These are phyloP conservation scores for Ambrosia artemisiifolia DNA, from an alignment of 129 eudicot species.

Conservation along the genomic window DNA sequence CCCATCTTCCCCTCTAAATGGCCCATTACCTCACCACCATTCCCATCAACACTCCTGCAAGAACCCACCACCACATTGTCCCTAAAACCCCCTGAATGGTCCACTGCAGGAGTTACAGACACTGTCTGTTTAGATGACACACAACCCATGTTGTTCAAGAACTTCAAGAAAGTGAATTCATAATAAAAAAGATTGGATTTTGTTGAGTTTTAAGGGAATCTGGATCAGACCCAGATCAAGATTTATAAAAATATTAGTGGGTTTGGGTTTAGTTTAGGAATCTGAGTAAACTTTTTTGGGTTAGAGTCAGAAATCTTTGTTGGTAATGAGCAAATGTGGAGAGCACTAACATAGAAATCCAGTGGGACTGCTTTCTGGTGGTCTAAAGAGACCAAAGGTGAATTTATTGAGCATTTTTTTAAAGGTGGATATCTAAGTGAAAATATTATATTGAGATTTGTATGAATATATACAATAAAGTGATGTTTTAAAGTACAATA, in stretches of 20 bases:
- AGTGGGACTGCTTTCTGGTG: conserved; percentile 14
- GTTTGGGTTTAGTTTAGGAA: background rate
- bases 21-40: conserved; percentile 41
- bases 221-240: conserved; percentile 43
- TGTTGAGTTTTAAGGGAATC: conserved; percentile 11
- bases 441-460: too few species aligned
- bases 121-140: conserved; percentile 80
- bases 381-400: conserved; percentile 8
- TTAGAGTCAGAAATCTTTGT: background rate
- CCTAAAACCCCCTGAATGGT: conserved; percentile 59
- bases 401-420: background rate
- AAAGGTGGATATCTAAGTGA: background rate
- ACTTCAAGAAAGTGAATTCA: conserved; percentile 20
- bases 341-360: conserved; percentile 5
- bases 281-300: background rate
- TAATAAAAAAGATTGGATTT: background rate
- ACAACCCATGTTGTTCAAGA: conserved; percentile 60
- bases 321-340: conserved; percentile 8
- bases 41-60: conserved; percentile 47
- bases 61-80: conserved; percentile 59
- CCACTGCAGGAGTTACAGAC: conserved; percentile 79
- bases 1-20: conserved; percentile 42
- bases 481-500: too few species aligned
- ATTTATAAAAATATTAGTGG: conserved; percentile 21
- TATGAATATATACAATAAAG: too few species aligned